Evolutionary conservation across 352 stramenopile genomes (phyloP).

Genomic region (Globisporangium echinulatum): DNA sequence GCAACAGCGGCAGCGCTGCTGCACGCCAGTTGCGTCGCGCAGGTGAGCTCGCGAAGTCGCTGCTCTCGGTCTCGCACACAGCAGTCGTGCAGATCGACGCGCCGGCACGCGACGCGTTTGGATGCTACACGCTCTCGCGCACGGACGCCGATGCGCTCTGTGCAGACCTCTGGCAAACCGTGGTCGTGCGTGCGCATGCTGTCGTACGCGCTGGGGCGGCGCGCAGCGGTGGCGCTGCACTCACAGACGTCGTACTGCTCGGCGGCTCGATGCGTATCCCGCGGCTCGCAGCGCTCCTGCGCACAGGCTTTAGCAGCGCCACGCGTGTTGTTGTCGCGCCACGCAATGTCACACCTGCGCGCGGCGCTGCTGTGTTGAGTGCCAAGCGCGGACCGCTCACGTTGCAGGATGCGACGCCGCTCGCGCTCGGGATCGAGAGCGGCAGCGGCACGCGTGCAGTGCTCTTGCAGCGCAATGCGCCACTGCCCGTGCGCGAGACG

Average conservation of each 20-base stretch:
- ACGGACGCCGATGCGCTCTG: conserved; percentile 32
- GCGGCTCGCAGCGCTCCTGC: conserved; percentile 18
- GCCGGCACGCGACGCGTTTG: conserved; percentile 16
- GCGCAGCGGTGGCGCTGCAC: too few species aligned
- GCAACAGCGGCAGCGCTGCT: background rate
- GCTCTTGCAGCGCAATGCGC: conserved; percentile 18
- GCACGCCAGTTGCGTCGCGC: conserved; percentile 22
- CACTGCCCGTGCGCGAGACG: conserved; percentile 17
- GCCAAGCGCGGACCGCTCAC: background rate
- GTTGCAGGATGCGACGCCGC: conserved; percentile 19
- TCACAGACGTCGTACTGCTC: conserved; percentile 24
- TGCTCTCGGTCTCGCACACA: conserved; percentile 27
- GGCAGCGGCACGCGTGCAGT: conserved; percentile 19
- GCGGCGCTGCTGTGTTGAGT: conserved; percentile 17
- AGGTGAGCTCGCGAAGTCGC: conserved; percentile 33
- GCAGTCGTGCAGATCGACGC: conserved; percentile 28
- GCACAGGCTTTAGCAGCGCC: conserved; percentile 10
- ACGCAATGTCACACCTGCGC: background rate
- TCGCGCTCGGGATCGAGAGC: conserved; percentile 29
- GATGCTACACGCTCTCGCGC: conserved; percentile 26
- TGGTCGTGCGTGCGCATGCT: conserved; percentile 5
- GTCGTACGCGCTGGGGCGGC: conserved; percentile 12
- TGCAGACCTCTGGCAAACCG: conserved; percentile 19
- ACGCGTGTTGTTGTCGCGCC: conserved; percentile 9
- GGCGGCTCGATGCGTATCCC: conserved; percentile 25